These are phyloP conservation scores for Cutaneotrichosporon arboriforme DNA, from an alignment of 1,284 basidiomycete genomes.

Conservation along the genomic window DNA sequence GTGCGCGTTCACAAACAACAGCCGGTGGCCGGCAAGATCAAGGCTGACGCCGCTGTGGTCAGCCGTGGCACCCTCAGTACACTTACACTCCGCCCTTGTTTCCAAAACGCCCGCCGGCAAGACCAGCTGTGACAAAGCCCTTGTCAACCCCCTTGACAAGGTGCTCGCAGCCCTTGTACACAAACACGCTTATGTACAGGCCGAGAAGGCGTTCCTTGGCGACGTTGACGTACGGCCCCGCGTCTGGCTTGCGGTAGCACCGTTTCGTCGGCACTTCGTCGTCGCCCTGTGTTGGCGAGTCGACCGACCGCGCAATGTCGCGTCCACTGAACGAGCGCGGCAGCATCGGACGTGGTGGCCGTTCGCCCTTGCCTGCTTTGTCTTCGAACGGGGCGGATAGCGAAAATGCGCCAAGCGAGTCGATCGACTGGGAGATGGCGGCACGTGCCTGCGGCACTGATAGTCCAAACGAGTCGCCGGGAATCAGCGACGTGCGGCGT, in stretches of 20 bases:
- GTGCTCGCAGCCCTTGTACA: conserved; percentile 48
- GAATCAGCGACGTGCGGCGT: no score
- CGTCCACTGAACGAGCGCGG: not conserved
- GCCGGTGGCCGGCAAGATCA: conserved; percentile 51
- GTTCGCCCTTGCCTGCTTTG: no score
- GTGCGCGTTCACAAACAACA: conserved; percentile 56
- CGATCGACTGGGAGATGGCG: not conserved
- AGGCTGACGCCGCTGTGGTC: conserved; percentile 51
- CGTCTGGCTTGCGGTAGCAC: conserved; percentile 6
- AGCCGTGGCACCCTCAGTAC: conserved; percentile 10
- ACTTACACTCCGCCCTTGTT: conserved; percentile 52
- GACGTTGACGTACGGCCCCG: conserved; percentile 52
- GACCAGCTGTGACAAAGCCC: conserved; percentile 53
- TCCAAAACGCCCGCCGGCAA: conserved; percentile 53
- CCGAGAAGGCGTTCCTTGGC: conserved; percentile 56
- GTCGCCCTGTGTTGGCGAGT: not conserved
- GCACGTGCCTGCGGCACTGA: not conserved
- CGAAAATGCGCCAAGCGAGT: not conserved
- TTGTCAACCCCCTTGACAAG: conserved; percentile 50
- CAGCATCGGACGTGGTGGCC: not conserved
- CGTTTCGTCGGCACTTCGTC: not conserved
- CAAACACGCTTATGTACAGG: conserved; percentile 51
- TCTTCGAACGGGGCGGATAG: not conserved
- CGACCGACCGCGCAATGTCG: not conserved
- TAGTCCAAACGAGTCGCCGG: no score